Percentiles rank a stretch among this genome's conserved stretches.
Conservation (phyloP, 352 stramenopile species). For the Globisporangium canariense region DNA sequence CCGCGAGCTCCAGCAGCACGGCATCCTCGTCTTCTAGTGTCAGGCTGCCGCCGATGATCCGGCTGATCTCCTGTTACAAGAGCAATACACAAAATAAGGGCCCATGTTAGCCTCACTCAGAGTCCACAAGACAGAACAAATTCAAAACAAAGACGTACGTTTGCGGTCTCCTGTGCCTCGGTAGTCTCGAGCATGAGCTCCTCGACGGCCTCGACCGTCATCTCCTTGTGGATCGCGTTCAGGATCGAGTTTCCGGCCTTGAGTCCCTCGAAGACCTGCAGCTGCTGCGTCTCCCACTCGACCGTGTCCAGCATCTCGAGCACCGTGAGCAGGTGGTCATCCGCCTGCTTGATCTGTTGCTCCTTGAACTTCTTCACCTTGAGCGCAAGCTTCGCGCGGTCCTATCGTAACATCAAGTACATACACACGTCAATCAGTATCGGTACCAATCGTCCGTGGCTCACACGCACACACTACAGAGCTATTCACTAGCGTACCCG, state of each 20-base stretch:
- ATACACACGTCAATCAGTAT: slow-evolving; percentile 1
- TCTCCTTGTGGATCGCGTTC: slow-evolving; percentile 88
- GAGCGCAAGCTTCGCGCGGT: slow-evolving; percentile 81
- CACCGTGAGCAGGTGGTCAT: slow-evolving; percentile 85
- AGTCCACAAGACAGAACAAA: background rate
- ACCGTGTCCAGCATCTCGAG: slow-evolving; percentile 86
- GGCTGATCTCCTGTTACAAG: slow-evolving; percentile 75
- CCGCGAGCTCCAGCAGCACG: slow-evolving; percentile 78
- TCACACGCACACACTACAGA: background rate
- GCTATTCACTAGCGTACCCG: slow-evolving; percentile 24
- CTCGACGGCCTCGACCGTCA: slow-evolving; percentile 85
- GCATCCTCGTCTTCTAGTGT: slow-evolving; percentile 84
- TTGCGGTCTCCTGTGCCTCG: slow-evolving; percentile 74
- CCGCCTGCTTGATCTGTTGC: slow-evolving; percentile 83
- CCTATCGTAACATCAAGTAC: slow-evolving; percentile 27
- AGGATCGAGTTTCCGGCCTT: slow-evolving; percentile 87
- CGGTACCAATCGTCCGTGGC: background rate
- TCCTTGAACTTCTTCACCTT: slow-evolving; percentile 91
- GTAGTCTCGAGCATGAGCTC: slow-evolving; percentile 88
- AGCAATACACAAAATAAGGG: slow-evolving; percentile 3
- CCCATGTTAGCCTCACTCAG: background rate
- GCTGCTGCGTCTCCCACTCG: slow-evolving; percentile 86
- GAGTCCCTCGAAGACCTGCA: slow-evolving; percentile 86
- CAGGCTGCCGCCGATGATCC: slow-evolving; percentile 70
- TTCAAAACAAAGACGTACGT: slow-evolving; percentile 36